These are phyloP conservation scores for Solanum hybrid DNA, from an alignment of 305 asterid species.

Conservation along the genomic window DNA sequence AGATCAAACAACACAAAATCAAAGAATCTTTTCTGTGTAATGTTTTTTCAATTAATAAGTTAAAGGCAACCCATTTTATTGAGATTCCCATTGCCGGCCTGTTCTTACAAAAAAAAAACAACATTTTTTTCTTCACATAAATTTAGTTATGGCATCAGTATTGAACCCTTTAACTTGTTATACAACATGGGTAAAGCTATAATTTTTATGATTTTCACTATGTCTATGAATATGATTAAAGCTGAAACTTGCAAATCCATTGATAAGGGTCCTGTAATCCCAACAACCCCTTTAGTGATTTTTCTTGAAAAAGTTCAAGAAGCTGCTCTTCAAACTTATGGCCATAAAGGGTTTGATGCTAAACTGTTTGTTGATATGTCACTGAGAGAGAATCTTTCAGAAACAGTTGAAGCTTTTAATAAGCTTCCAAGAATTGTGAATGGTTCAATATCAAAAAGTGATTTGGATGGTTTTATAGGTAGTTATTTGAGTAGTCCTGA, in stretches of 20 bases:
- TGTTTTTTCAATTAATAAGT: background rate
- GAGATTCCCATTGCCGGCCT: background rate
- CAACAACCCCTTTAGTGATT: slow-evolving; percentile 41
- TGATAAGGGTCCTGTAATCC: slow-evolving; percentile 38
- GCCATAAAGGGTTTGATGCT: slow-evolving; percentile 53
- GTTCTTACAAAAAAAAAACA: background rate
- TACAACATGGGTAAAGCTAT: background rate
- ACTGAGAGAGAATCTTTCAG: slow-evolving; percentile 32
- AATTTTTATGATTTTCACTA: background rate
- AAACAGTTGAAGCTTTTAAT: slow-evolving; percentile 31
- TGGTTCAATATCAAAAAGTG: slow-evolving; percentile 32
- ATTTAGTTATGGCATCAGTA: background rate
- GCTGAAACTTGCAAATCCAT: background rate
- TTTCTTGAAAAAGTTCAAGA: slow-evolving; percentile 54
- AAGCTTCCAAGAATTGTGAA: slow-evolving; percentile 21
- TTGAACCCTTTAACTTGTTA: background rate
- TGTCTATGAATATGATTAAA: background rate
- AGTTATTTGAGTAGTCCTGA: slow-evolving; percentile 32
- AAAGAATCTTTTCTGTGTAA: background rate
- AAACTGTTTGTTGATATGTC: slow-evolving; percentile 70
- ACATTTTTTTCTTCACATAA: background rate
- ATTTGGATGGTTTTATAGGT: slow-evolving; percentile 28
- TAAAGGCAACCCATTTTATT: background rate
- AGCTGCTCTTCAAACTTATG: slow-evolving; percentile 43
- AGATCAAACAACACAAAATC: background rate